Evolutionary conservation across 352 stramenopile genomes (phyloP).

Genomic region (Globisporangium rhizosaccharum): DNA sequence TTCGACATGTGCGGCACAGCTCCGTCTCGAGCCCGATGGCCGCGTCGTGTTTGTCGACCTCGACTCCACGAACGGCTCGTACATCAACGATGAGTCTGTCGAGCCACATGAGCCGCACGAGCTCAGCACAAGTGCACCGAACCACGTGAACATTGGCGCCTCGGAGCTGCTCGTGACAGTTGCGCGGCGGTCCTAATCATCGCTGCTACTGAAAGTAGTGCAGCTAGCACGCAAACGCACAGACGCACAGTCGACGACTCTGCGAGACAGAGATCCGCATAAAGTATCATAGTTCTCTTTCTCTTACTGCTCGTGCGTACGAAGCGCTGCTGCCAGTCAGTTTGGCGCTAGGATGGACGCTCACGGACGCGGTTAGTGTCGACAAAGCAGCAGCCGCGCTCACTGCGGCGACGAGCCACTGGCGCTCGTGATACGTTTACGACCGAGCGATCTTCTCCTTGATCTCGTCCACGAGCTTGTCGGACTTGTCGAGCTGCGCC

Average conservation of each 20-base stretch:
- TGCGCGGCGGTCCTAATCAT: conserved; percentile 26
- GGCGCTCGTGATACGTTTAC: conserved; percentile 7
- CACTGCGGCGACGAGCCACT: too few species aligned
- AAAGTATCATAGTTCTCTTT: conserved; percentile 42
- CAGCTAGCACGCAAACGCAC: background rate
- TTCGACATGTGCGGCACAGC: conserved; percentile 16
- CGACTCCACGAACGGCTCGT: conserved; percentile 79
- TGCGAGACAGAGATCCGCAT: conserved; percentile 8
- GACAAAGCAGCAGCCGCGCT: too few species aligned
- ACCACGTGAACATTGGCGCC: conserved; percentile 46
- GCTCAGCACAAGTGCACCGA: conserved; percentile 35
- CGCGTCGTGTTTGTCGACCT: conserved; percentile 67
- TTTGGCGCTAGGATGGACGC: too few species aligned
- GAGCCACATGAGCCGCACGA: conserved; percentile 41
- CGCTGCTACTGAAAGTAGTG: background rate
- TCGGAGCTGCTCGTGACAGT: conserved; percentile 54
- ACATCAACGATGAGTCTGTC: conserved; percentile 50
- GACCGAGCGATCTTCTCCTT: conserved; percentile 45
- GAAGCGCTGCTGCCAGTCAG: background rate
- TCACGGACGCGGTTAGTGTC: too few species aligned
- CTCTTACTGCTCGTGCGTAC: conserved; percentile 5
- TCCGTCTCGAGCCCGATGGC: conserved; percentile 58
- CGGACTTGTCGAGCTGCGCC: conserved; percentile 60
- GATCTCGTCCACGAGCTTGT: conserved; percentile 71
- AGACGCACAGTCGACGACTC: background rate